phyloP scores from a whole-genome alignment of 441 rosid species.

The Melastoma candidum region DNA sequence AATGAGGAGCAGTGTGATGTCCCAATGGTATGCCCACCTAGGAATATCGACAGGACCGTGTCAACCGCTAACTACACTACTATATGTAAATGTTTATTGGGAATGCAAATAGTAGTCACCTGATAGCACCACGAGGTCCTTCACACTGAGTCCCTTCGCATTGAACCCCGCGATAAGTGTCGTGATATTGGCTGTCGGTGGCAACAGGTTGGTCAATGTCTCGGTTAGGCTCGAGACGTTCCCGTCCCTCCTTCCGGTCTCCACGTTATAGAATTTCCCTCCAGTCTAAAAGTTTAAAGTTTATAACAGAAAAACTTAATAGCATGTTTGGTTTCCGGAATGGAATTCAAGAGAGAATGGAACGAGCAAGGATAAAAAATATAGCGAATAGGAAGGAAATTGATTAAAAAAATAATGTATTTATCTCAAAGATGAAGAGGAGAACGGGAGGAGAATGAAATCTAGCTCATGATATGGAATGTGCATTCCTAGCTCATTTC shows the following conservation, averaged over 20 bases:
- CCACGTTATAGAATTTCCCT: constrained; percentile 52
- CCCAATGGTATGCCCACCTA: constrained; percentile 61
- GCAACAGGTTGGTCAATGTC: constrained; percentile 23
- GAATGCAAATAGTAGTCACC: constrained; percentile 20
- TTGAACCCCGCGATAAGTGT: constrained; percentile 24
- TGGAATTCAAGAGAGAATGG: too few species aligned
- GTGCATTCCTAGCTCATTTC: too few species aligned
- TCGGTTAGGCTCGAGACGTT: constrained; percentile 32
- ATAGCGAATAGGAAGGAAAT: too few species aligned
- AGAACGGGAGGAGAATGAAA: too few species aligned
- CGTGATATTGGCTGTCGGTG: constrained; percentile 29
- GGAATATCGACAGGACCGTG: too few species aligned
- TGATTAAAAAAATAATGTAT: too few species aligned
- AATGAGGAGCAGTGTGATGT: constrained; percentile 22
- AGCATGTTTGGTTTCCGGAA: too few species aligned
- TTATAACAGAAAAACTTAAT: not conserved
- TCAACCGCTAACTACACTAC: too few species aligned
- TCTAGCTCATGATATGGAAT: too few species aligned
- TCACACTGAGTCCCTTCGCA: constrained; percentile 35
- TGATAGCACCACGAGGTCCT: constrained; percentile 59
- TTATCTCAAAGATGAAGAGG: too few species aligned
- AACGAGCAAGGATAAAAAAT: too few species aligned
- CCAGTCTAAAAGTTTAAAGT: constrained; percentile 20
- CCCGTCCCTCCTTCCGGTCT: constrained; percentile 69
- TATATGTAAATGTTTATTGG: too few species aligned